Conservation (phyloP, 2,329 filamentous ascomycete species). For the Fusarium sp. region DNA sequence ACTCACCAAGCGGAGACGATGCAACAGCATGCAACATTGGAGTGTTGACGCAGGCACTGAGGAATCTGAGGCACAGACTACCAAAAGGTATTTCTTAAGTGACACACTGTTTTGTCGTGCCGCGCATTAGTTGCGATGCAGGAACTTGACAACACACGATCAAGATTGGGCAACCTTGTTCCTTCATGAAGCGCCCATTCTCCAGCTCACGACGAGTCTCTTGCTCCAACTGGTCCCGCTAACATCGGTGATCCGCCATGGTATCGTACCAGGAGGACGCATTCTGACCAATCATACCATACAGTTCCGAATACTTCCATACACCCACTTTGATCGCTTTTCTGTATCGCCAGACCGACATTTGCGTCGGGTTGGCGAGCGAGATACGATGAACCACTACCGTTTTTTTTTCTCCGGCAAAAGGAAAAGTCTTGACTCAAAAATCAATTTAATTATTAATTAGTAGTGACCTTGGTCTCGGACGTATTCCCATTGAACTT, state of each 20-base stretch:
- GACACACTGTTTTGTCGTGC: slow-evolving; percentile 23
- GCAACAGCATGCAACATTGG: slow-evolving; percentile 9
- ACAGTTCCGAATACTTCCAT: slow-evolving; percentile 17
- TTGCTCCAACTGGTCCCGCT: slow-evolving; percentile 36
- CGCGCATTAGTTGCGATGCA: slow-evolving; percentile 34
- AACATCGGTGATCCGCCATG: slow-evolving; percentile 38
- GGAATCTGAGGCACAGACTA: slow-evolving; percentile 2
- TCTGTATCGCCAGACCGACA: slow-evolving; percentile 38
- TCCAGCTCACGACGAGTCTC: slow-evolving; percentile 21
- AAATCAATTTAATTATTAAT: background rate
- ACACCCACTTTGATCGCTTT: slow-evolving; percentile 30
- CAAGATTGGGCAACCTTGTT: slow-evolving; percentile 35
- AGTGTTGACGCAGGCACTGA: slow-evolving; percentile 26
- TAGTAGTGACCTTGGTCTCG: slow-evolving; percentile 8
- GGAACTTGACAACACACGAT: slow-evolving; percentile 39
- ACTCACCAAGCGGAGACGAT: slow-evolving; percentile 39
- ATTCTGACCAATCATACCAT: slow-evolving; percentile 34
- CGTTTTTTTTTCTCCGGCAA: slow-evolving; percentile 13
- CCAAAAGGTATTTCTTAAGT: background rate
- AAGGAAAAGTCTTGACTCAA: slow-evolving; percentile 3
- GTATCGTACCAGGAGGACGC: slow-evolving; percentile 33
- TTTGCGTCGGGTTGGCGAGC: slow-evolving; percentile 24
- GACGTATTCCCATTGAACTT: slow-evolving; percentile 1
- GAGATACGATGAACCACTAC: slow-evolving; percentile 6
- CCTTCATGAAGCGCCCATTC: slow-evolving; percentile 30